Evolutionary conservation across 768 basidiomycete genomes (phyloP).

Genomic region (Boletus tylopilopsis): DNA sequence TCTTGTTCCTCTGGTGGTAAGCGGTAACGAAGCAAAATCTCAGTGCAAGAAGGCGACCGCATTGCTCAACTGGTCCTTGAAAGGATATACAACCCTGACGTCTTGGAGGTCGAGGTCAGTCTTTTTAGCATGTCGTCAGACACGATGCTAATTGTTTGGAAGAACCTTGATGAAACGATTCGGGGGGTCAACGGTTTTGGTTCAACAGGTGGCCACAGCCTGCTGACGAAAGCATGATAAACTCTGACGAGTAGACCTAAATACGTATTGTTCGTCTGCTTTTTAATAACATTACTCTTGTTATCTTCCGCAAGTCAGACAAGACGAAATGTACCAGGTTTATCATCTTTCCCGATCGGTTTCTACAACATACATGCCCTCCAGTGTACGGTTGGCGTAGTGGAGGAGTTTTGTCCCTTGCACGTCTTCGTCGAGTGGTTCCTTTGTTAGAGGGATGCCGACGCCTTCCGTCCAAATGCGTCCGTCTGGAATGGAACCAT

Average conservation of each 20-base stretch:
- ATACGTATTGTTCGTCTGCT: constrained; percentile 3
- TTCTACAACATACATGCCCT: constrained; percentile 63
- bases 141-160: constrained; percentile 5
- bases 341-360: constrained; percentile 29
- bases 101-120: constrained; percentile 77
- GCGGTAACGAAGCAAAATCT: background rate
- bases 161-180: constrained; percentile 83
- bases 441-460: constrained; percentile 29
- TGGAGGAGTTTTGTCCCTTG: constrained; percentile 46
- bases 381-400: constrained; percentile 45
- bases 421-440: constrained; percentile 22
- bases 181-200: constrained; percentile 90
- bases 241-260: background rate
- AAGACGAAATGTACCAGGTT: constrained; percentile 1
- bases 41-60: constrained; percentile 93
- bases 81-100: constrained; percentile 79
- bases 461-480: constrained; percentile 40
- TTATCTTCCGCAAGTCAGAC: background rate
- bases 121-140: background rate
- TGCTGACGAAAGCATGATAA: constrained; percentile 31
- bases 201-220: constrained; percentile 83
- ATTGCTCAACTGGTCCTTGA: constrained; percentile 95
- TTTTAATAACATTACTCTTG: background rate
- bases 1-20: background rate
- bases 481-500: constrained; percentile 35